Percentiles rank a stretch among this genome's conserved stretches.
Conservation (phyloP, 768 basidiomycete species). For the Myochromella boudieri region DNA sequence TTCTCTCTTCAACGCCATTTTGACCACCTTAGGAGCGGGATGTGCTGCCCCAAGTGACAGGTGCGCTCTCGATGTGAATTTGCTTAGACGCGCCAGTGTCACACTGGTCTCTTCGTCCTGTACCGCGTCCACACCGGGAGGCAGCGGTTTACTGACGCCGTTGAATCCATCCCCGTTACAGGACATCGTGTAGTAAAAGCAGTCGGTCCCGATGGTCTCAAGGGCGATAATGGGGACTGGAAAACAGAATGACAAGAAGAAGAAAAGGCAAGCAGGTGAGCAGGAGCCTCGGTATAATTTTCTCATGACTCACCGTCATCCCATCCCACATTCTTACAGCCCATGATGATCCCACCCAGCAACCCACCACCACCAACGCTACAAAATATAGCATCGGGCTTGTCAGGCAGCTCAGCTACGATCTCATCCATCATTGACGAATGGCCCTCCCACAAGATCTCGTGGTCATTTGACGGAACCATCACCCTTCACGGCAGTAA, state of each 20-base stretch:
- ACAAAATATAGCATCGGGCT: slow-evolving; percentile 75
- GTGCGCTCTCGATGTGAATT: slow-evolving; percentile 62
- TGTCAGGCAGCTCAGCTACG: slow-evolving; percentile 45
- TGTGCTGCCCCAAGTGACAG: slow-evolving; percentile 71
- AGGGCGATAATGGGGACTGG: slow-evolving; percentile 64
- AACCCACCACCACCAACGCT: slow-evolving; percentile 78
- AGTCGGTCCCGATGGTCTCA: slow-evolving; percentile 72
- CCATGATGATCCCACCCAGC: slow-evolving; percentile 65
- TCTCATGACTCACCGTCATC: slow-evolving; percentile 51
- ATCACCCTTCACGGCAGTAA: slow-evolving; percentile 49
- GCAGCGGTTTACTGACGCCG: slow-evolving; percentile 29
- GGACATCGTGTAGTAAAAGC: slow-evolving; percentile 71
- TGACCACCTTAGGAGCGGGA: slow-evolving; percentile 60
- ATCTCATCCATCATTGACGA: slow-evolving; percentile 71
- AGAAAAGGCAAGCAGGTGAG: too few relatives aligned
- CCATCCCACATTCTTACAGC: slow-evolving; percentile 67
- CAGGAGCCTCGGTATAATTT: too few relatives aligned
- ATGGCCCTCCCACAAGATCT: slow-evolving; percentile 73
- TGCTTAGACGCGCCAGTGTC: slow-evolving; percentile 54
- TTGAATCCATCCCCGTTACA: slow-evolving; percentile 45
- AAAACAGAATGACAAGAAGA: background rate
- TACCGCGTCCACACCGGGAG: slow-evolving; percentile 41
- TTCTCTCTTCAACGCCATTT: slow-evolving; percentile 59
- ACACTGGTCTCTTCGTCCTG: slow-evolving; percentile 44
- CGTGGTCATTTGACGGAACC: slow-evolving; percentile 72